Percentiles rank a stretch among this genome's conserved stretches.
Evolutionary conservation across 2,329 filamentous ascomycete genomes (phyloP).

Genomic region (Phoma sp.): DNA sequence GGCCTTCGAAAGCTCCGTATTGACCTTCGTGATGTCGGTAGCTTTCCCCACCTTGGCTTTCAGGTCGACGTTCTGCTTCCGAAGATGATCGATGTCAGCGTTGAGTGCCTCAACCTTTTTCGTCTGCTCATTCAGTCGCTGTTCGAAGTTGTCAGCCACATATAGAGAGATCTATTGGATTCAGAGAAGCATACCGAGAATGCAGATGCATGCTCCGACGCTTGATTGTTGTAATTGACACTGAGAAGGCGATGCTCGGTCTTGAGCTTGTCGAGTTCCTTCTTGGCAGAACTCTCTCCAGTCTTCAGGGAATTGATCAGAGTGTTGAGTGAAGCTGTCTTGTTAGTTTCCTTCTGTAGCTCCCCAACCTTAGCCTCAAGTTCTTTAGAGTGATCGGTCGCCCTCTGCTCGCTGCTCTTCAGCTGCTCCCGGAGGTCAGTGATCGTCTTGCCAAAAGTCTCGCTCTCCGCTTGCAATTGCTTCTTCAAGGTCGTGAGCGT

Average conservation of each 20-base stretch:
- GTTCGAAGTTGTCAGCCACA: background rate
- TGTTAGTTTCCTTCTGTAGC: slow-evolving; percentile 29
- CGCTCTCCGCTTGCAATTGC: slow-evolving; percentile 23
- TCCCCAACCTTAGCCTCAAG: slow-evolving; percentile 25
- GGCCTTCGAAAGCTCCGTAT: slow-evolving; percentile 13
- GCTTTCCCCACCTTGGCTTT: slow-evolving; percentile 21
- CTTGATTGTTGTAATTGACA: slow-evolving; percentile 32
- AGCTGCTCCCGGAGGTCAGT: slow-evolving; percentile 26
- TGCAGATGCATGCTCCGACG: slow-evolving; percentile 28
- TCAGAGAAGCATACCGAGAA: slow-evolving; percentile 26
- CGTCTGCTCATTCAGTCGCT: slow-evolving; percentile 27
- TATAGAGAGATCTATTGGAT: background rate
- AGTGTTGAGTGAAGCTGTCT: slow-evolving; percentile 24
- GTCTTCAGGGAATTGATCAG: slow-evolving; percentile 23
- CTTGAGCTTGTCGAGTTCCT: slow-evolving; percentile 31
- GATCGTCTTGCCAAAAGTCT: slow-evolving; percentile 23
- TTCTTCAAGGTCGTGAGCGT: slow-evolving; percentile 25
- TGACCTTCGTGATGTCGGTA: slow-evolving; percentile 20
- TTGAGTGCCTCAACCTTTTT: slow-evolving; percentile 28
- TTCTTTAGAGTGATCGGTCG: slow-evolving; percentile 24
- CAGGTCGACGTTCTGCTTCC: slow-evolving; percentile 27
- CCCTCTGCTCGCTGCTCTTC: slow-evolving; percentile 21
- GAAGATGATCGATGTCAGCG: slow-evolving; percentile 12
- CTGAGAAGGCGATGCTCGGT: slow-evolving; percentile 22
- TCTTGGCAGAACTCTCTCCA: slow-evolving; percentile 17